These are phyloP conservation scores for Boletus pseudopeckii DNA, from an alignment of 768 basidiomycete genomes.

Conservation along the genomic window DNA sequence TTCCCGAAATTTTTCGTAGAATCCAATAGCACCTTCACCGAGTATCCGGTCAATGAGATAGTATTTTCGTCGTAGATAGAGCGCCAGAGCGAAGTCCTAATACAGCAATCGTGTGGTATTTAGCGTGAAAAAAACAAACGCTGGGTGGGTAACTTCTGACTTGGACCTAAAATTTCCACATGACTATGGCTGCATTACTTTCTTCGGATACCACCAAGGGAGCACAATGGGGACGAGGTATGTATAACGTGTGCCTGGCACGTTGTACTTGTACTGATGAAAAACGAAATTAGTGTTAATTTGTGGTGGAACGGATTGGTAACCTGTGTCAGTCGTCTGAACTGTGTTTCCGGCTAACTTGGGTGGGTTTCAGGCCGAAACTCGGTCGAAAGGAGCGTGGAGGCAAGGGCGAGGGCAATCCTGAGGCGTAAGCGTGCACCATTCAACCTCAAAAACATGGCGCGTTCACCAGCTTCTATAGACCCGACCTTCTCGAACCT, in stretches of 20 bases:
- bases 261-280: constrained; percentile 13
- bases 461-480: constrained; percentile 27
- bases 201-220: constrained; percentile 26
- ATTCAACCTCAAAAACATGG: neutral
- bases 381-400: constrained; percentile 73
- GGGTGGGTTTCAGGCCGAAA: constrained; percentile 52
- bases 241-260: constrained; percentile 11
- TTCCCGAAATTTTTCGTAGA: constrained; percentile 3
- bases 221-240: constrained; percentile 45
- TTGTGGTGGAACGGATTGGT: constrained; percentile 89
- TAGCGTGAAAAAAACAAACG: constrained; percentile 16
- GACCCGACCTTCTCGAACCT: constrained; percentile 84
- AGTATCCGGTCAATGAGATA: neutral
- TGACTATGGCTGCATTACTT: constrained; percentile 28
- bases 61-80: constrained; percentile 26
- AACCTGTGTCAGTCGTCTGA: constrained; percentile 1
- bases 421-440: constrained; percentile 30
- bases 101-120: constrained; percentile 24
- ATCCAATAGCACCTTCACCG: neutral
- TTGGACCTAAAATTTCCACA: constrained; percentile 26
- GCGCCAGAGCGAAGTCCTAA: constrained; percentile 30
- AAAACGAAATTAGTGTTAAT: constrained; percentile 57
- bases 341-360: constrained; percentile 5
- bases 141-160: constrained; percentile 11
- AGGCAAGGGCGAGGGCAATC: constrained; percentile 42